These are phyloP conservation scores for Lachnellula arida DNA, from an alignment of 2,329 filamentous ascomycete genomes.

Conservation along the genomic window DNA sequence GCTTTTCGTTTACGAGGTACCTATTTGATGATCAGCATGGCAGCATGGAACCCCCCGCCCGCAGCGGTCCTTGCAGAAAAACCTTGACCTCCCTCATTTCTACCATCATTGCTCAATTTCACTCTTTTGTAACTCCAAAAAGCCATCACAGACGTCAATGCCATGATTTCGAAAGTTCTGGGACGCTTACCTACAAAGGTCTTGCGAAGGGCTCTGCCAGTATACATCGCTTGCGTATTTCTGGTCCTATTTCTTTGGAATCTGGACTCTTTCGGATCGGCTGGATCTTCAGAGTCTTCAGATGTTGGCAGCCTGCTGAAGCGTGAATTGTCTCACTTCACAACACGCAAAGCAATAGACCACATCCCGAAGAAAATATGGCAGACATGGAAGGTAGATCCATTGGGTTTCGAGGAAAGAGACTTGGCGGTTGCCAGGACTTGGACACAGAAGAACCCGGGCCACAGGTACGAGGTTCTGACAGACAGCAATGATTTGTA, in stretches of 20 bases:
- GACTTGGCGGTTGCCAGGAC: constrained; percentile 57
- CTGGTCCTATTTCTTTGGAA: constrained; percentile 8
- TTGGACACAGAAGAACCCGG: constrained; percentile 63
- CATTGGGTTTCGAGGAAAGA: constrained; percentile 60
- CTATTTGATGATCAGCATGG: background rate
- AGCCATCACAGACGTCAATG: constrained; percentile 3
- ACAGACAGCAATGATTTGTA: constrained; percentile 64
- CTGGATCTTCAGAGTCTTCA: background rate
- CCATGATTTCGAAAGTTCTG: constrained; percentile 2
- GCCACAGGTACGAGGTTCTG: constrained; percentile 43
- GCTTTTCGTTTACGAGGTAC: background rate
- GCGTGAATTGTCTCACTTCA: background rate
- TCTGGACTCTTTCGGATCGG: background rate
- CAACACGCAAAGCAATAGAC: background rate
- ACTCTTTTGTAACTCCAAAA: background rate
- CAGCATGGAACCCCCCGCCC: background rate
- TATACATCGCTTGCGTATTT: constrained; percentile 8
- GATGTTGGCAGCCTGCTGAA: background rate
- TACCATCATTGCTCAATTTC: background rate
- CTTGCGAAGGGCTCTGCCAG: constrained; percentile 4
- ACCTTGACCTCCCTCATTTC: background rate
- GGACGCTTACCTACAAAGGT: constrained; percentile 5
- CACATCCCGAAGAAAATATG: constrained; percentile 65
- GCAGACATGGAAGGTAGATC: constrained; percentile 72
- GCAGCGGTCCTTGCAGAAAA: background rate